A percentile compares a stretch with the other conserved stretches of the same genome.
Conservation (phyloP, 257 asterid species). For the Scutellaria galericulata region DNA sequence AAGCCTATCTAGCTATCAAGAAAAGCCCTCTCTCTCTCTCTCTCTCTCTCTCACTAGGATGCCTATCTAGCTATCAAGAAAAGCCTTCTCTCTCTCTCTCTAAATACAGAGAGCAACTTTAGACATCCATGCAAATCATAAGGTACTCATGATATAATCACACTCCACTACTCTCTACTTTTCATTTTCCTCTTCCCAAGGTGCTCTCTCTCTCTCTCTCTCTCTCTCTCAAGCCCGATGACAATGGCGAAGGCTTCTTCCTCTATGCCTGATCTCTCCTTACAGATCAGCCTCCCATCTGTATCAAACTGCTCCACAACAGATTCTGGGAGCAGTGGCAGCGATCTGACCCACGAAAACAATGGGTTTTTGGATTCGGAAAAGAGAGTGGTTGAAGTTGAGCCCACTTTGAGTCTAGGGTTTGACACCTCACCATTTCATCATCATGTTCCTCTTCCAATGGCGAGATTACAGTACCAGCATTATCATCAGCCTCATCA, state of each 20-base stretch:
- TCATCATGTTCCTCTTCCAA: conserved; percentile 37
- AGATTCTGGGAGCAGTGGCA: conserved; percentile 72
- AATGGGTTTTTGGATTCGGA: conserved; percentile 31
- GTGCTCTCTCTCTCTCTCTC: not conserved
- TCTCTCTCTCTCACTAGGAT: too few relatives aligned
- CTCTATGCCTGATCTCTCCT: conserved; percentile 68
- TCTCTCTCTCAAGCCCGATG: too few relatives aligned
- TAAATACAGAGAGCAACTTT: not conserved
- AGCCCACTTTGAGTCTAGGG: conserved; percentile 61
- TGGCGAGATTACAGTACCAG: too few relatives aligned
- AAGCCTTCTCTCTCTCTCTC: too few relatives aligned
- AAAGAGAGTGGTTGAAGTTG: not conserved
- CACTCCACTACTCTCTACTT: conserved; percentile 1
- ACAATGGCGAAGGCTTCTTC: not conserved
- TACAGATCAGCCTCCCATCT: conserved; percentile 71
- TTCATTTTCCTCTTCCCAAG: conserved; percentile 34
- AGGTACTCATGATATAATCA: conserved; percentile 62
- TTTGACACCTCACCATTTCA: conserved; percentile 35
- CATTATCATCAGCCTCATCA: conserved; percentile 51
- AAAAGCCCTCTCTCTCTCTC: too few relatives aligned
- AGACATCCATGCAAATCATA: conserved; percentile 59
- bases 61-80: too few relatives aligned
- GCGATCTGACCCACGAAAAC: conserved; percentile 75
- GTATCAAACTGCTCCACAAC: conserved; percentile 37
- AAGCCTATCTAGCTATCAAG: too few relatives aligned